These are phyloP conservation scores for Cryptomeria japonica DNA, from an alignment of 75 land plant species.

Conservation along the genomic window DNA sequence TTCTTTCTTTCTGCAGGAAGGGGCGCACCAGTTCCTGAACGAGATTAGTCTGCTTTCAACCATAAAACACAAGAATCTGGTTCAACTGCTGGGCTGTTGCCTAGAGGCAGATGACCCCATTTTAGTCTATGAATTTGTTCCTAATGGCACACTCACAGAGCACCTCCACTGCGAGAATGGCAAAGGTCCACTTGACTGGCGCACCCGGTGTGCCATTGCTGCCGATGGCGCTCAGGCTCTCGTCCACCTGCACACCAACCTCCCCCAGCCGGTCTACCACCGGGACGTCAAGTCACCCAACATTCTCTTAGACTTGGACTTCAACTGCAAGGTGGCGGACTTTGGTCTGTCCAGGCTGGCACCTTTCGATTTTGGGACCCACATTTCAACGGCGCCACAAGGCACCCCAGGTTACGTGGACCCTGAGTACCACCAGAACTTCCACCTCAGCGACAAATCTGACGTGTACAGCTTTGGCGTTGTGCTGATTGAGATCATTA, in stretches of 20 bases:
- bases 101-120: slow-evolving; percentile 26
- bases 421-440: slow-evolving; percentile 29
- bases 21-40: slow-evolving; percentile 26
- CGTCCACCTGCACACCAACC: slow-evolving; percentile 22
- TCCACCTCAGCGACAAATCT: slow-evolving; percentile 28
- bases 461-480: slow-evolving; percentile 37
- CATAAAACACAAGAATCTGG: slow-evolving; percentile 28
- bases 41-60: slow-evolving; percentile 27
- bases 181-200: slow-evolving; percentile 16
- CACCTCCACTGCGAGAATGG: slow-evolving; percentile 13
- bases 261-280: slow-evolving; percentile 22
- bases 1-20: slow-evolving; percentile 1
- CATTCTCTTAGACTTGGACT: slow-evolving; percentile 17
- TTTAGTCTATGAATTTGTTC: slow-evolving; percentile 33
- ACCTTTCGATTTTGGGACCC: slow-evolving; percentile 13
- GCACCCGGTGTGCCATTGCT: slow-evolving; percentile 14
- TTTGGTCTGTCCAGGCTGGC: slow-evolving; percentile 24
- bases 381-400: slow-evolving; percentile 26
- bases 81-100: slow-evolving; percentile 32
- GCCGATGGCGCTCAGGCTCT: slow-evolving; percentile 24
- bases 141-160: slow-evolving; percentile 40
- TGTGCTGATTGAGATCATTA: slow-evolving; percentile 39
- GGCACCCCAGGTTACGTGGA: slow-evolving; percentile 49
- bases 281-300: slow-evolving; percentile 31
- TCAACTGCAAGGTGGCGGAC: slow-evolving; percentile 26